Percentiles rank a stretch among this genome's conserved stretches.
These are phyloP conservation scores for Dioscorea dumetorum DNA, from an alignment of 106 monocot species.

Conservation along the genomic window DNA sequence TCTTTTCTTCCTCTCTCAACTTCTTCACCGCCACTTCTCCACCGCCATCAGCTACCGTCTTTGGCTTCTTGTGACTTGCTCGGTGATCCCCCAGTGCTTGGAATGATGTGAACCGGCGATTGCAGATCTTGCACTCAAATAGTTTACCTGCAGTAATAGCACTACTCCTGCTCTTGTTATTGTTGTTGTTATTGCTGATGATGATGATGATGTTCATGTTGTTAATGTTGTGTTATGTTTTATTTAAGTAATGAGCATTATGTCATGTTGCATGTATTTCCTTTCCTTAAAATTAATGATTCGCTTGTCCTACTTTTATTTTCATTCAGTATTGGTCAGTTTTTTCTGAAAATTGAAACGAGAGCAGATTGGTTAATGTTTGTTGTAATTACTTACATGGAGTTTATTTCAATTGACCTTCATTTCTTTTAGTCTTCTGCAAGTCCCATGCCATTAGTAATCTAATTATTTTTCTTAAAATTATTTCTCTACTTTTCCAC, in stretches of 20 bases:
- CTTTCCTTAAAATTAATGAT: not conserved
- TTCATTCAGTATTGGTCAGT: constrained; percentile 20
- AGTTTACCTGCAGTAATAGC: not conserved
- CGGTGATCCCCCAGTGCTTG: constrained; percentile 62
- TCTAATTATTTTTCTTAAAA: too few relatives aligned
- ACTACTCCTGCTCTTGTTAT: not conserved
- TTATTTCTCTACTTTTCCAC: too few relatives aligned
- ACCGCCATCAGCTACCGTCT: not conserved
- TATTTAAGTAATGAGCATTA: not conserved
- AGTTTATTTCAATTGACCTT: not conserved
- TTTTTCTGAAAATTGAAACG: constrained; percentile 48
- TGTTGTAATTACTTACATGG: not conserved
- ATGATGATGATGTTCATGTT: too few relatives aligned
- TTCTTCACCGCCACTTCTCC: not conserved
- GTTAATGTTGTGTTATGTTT: not conserved
- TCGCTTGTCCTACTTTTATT: too few relatives aligned
- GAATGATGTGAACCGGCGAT: constrained; percentile 22
- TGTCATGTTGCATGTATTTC: not conserved
- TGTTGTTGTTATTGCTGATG: too few relatives aligned
- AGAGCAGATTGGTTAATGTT: constrained; percentile 42
- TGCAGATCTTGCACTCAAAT: constrained; percentile 21
- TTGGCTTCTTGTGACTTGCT: constrained; percentile 56
- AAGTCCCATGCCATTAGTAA: too few relatives aligned
- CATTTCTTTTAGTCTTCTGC: not conserved
- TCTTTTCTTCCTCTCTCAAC: too few relatives aligned